phyloP scores from a whole-genome alignment of 2,329 filamentous ascomycete species.

The Penicillium sp. region DNA sequence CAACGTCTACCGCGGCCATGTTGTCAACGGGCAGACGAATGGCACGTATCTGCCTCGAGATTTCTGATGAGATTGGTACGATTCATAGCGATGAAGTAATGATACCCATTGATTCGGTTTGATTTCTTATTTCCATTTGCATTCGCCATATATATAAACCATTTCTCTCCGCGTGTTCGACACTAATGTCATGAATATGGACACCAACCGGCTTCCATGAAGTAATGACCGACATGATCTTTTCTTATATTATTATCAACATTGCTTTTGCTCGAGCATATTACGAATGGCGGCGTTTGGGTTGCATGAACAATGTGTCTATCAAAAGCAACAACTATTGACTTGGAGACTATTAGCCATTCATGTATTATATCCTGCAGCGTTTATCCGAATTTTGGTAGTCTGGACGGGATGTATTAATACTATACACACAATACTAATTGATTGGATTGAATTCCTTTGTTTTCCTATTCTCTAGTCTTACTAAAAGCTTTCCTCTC shows the following conservation, averaged over 20 bases:
- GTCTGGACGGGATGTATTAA: too few species aligned
- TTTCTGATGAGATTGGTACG: background rate
- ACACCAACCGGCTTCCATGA: background rate
- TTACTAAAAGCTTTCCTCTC: too few species aligned
- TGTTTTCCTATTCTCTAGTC: background rate
- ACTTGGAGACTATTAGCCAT: too few species aligned
- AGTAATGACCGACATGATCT: background rate
- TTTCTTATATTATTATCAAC: background rate
- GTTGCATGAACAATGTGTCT: background rate
- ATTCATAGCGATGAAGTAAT: background rate
- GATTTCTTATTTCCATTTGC: background rate
- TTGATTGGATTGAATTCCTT: background rate
- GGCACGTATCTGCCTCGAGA: conserved; percentile 1
- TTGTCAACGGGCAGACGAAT: background rate
- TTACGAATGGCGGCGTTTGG: background rate
- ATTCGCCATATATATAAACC: background rate
- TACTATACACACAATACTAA: too few species aligned
- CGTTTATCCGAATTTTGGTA: background rate
- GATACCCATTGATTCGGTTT: background rate
- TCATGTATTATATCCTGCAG: background rate
- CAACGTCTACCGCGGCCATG: conserved; percentile 20
- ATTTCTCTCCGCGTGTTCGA: background rate
- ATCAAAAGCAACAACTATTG: background rate
- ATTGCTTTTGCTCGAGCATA: background rate
- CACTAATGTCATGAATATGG: background rate